These are phyloP conservation scores for Teunomyces barrocoloradensis DNA, from an alignment of 805 yeast genomes.

Conservation along the genomic window DNA sequence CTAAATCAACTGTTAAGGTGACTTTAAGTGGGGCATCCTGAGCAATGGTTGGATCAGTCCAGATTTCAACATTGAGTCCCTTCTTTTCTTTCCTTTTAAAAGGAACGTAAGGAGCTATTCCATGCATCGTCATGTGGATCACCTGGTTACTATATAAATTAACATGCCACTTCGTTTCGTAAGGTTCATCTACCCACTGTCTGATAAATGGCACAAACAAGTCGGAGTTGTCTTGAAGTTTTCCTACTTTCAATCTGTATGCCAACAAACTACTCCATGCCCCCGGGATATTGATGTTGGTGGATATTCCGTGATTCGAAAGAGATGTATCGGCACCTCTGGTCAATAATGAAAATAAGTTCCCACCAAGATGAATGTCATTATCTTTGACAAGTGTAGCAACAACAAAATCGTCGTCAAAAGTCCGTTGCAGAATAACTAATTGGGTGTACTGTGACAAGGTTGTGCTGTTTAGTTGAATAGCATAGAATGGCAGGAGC, in stretches of 20 bases:
- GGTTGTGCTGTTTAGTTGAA: constrained; percentile 40
- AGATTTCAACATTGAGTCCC: constrained; percentile 35
- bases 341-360: constrained; percentile 36
- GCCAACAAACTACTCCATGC: constrained; percentile 64
- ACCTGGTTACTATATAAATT: constrained; percentile 39
- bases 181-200: constrained; percentile 62
- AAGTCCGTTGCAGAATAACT: constrained; percentile 36
- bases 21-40: constrained; percentile 33
- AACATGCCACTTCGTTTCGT: constrained; percentile 79
- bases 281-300: constrained; percentile 50
- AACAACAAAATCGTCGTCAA: constrained; percentile 29
- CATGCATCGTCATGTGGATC: constrained; percentile 46
- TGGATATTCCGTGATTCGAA: constrained; percentile 41
- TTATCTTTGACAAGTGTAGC: constrained; percentile 33
- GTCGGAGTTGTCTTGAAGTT: constrained; percentile 1
- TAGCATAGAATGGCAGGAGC: constrained; percentile 45
- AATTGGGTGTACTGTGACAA: constrained; percentile 48
- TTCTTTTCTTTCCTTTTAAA: constrained; percentile 31
- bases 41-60: constrained; percentile 41
- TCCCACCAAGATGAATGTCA: constrained; percentile 22
- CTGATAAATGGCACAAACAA: constrained; percentile 61
- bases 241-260: constrained; percentile 33
- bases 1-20: constrained; percentile 48
- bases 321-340: constrained; percentile 43
- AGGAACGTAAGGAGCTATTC: constrained; percentile 70